phyloP scores from a whole-genome alignment of 208 protist species.

The Wallacemonas collosoma region DNA sequence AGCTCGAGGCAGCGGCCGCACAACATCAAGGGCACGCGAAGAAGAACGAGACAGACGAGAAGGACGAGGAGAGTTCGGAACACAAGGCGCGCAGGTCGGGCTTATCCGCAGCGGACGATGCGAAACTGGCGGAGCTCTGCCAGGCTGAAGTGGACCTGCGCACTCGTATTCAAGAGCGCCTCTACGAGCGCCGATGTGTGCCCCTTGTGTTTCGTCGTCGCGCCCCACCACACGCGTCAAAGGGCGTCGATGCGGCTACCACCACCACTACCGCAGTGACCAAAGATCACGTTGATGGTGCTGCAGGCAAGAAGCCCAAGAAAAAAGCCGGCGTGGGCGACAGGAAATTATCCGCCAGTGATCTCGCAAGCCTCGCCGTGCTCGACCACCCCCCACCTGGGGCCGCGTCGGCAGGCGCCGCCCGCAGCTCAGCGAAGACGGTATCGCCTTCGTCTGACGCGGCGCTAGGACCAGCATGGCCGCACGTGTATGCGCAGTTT shows the following conservation, averaged over 20 bases:
- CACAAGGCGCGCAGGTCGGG: too few relatives aligned
- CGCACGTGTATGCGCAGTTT: slow-evolving; percentile 63
- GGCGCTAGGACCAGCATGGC: slow-evolving; percentile 33
- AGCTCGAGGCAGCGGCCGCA: background rate
- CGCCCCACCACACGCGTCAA: background rate
- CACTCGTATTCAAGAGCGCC: slow-evolving; percentile 29
- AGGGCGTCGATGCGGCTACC: background rate
- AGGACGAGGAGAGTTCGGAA: too few relatives aligned
- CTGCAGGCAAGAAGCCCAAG: background rate
- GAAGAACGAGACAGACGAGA: too few relatives aligned
- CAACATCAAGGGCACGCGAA: background rate
- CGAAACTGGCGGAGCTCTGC: slow-evolving; percentile 19
- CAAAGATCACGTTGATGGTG: too few relatives aligned
- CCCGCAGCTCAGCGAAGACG: background rate
- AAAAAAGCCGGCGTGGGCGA: background rate
- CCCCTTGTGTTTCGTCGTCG: slow-evolving; percentile 37
- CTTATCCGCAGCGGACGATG: too few relatives aligned
- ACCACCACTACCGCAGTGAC: background rate
- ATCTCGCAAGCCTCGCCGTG: slow-evolving; percentile 14
- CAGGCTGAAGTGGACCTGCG: slow-evolving; percentile 23
- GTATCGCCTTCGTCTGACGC: background rate
- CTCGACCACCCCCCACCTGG: background rate
- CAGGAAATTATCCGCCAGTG: background rate
- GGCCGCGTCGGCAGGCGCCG: background rate
- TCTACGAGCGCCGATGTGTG: slow-evolving; percentile 20